Base-by-base conservation (phyloP, 192 early-diverging fungal species). In the Gonapodya prolifera region DNA sequence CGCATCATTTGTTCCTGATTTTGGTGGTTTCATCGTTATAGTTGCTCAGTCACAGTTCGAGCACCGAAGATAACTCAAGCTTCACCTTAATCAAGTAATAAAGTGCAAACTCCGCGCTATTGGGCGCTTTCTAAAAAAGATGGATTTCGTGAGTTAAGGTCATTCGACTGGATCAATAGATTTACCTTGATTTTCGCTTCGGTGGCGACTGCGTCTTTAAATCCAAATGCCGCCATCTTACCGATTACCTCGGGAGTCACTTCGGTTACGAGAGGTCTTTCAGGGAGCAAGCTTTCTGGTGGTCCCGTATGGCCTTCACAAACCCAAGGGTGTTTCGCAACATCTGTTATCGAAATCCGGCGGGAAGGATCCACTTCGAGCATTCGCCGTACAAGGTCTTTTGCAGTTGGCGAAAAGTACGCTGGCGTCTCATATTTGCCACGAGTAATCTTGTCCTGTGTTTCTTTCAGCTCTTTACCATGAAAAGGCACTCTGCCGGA, bases 401-500 rank as follows among this genome's bases (percentile, higher is more conserved):
- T 61, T 61, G 45, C 45, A 61, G 45, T 61, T 16, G 45, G 8
- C 8, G 45, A 61, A 23, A 61, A 61, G 45, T 61, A 61, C 23
- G 45, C 45, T 61, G 45, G 45, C 23, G 45, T 61, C 45, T 61
- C 45, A 23, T 61, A 61, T 23, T 61, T 61, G 8, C 45, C 45
- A 23, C 45, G 45, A 23, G 45, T 92, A 79, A 97, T 91, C 76
- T 92, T 89, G 30, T 88, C 91, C 79, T 96, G 95, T 2, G 93
- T 97, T 74, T 92, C 94, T 76, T 88, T 87, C 34, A 94, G 85
- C 28, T 91, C 92, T 78, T 95, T 93, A 35, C 92, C 89, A 80
- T 94, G 94, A 79, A 96, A 97, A 0, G 95, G 95, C 32, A 94
- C 91, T 78, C 94, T 89, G 30, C 91, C 94, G 36, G 88, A 91